These are phyloP conservation scores for Eucalyptus rudis DNA, from an alignment of 345 rosid species.

Conservation along the genomic window DNA sequence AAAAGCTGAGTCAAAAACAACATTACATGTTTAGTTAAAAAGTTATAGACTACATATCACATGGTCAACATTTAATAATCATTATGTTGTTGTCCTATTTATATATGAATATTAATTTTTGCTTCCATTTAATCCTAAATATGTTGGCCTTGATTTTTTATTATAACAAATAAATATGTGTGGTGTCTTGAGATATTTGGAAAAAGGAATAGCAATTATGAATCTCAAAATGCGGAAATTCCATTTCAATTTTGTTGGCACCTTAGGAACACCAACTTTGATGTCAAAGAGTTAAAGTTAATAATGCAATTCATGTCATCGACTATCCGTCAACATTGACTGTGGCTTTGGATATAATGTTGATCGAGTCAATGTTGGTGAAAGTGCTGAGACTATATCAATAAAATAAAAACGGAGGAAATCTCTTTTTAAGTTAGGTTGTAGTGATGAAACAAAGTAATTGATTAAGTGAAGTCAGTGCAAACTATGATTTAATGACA, in stretches of 20 bases:
- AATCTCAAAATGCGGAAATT: accelerated
- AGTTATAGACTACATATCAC: no score
- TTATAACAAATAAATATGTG: not conserved
- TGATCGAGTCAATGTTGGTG: no score
- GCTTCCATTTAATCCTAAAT: not conserved
- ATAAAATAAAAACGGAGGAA: no score
- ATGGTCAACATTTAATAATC: no score
- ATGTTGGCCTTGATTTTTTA: accelerated
- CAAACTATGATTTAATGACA: no score
- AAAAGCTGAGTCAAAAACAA: accelerated
- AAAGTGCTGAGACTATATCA: not conserved
- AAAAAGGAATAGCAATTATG: not conserved
- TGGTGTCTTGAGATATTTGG: accelerated
- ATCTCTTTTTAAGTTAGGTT: not conserved
- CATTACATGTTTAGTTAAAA: no score
- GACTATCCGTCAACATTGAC: accelerated
- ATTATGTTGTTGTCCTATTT: not conserved
- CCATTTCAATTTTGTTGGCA: not conserved
- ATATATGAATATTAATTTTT: not conserved
- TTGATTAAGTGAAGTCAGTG: not conserved
- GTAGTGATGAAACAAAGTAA: not conserved
- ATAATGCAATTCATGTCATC: not conserved
- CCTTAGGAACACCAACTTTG: not conserved
- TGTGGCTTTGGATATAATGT: accelerated
- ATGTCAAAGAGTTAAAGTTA: not conserved